phyloP scores from a whole-genome alignment of 228 moss, liverwort and hornwort species.

The Sphagnum magellanicum region DNA sequence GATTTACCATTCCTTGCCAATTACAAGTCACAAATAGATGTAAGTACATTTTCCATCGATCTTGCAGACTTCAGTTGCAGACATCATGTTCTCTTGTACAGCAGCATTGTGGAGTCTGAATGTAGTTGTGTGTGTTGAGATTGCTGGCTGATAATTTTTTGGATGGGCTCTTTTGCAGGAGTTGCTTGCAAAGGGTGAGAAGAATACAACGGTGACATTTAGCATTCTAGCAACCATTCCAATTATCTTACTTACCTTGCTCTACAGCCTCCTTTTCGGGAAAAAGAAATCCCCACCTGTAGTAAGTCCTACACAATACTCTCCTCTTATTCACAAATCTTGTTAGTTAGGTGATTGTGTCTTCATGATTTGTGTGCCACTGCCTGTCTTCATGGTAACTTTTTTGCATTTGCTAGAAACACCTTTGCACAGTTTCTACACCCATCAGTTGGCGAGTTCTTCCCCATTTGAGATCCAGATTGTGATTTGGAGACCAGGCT shows the following conservation, averaged over 20 bases:
- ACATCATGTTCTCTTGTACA: background rate
- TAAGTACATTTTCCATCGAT: conserved; percentile 7
- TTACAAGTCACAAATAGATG: conserved; percentile 67
- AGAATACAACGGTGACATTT: conserved; percentile 45
- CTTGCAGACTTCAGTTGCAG: background rate
- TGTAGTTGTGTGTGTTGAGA: too few relatives aligned
- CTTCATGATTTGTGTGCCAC: too few relatives aligned
- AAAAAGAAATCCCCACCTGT: conserved; percentile 41
- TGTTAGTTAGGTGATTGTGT: background rate
- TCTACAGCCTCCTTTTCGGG: conserved; percentile 52
- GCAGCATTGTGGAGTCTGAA: background rate
- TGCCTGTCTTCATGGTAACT: background rate
- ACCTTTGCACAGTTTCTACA: background rate
- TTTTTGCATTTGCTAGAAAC: background rate
- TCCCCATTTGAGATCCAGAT: background rate
- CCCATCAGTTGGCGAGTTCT: background rate
- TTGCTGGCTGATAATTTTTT: too few relatives aligned
- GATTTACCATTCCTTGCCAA: conserved; percentile 47
- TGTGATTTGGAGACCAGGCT: background rate
- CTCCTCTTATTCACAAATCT: background rate
- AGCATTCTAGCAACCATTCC: conserved; percentile 50
- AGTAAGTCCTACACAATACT: conserved; percentile 14
- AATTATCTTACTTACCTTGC: conserved; percentile 32
- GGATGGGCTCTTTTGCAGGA: conserved; percentile 21
- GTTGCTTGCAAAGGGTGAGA: conserved; percentile 59